These are phyloP conservation scores for Magnusiomyces sp. DNA, from an alignment of 1,139 yeast genomes.

Conservation along the genomic window DNA sequence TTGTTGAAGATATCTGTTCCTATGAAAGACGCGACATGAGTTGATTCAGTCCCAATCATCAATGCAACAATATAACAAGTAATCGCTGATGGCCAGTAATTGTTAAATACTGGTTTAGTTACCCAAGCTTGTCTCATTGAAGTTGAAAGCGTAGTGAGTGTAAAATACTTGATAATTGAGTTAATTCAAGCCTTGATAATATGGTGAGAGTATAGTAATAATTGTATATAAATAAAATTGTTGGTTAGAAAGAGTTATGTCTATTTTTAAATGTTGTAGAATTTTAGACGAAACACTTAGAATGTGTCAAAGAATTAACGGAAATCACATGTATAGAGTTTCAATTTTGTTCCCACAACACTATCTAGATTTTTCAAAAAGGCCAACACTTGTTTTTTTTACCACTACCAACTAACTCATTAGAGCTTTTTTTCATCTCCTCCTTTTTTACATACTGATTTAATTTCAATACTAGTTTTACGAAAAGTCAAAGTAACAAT, in stretches of 20 bases:
- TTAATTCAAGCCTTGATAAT: too few relatives aligned
- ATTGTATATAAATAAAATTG: too few relatives aligned
- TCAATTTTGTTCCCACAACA: too few relatives aligned
- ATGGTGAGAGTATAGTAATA: too few relatives aligned
- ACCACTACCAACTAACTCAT: background rate
- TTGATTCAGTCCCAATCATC: constrained; percentile 61
- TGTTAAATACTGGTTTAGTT: constrained; percentile 26
- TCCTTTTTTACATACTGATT: background rate
- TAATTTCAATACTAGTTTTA: too few relatives aligned
- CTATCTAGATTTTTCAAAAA: background rate
- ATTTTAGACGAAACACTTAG: too few relatives aligned
- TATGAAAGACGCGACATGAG: constrained; percentile 56
- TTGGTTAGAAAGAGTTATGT: too few relatives aligned
- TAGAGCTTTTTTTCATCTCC: background rate
- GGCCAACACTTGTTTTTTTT: constrained; percentile 3
- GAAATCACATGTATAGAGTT: too few relatives aligned
- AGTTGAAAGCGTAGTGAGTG: background rate
- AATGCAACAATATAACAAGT: constrained; percentile 41
- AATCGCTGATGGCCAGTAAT: constrained; percentile 38
- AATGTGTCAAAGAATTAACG: too few relatives aligned
- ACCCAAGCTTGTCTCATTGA: constrained; percentile 1
- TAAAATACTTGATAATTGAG: too few relatives aligned
- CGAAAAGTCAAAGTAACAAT: too few relatives aligned
- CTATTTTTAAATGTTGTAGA: too few relatives aligned
- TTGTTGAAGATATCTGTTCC: constrained; percentile 38